Evolutionary conservation across 352 stramenopile species (phyloP), one percentile per base, ranked within the genome.

Genomic region (Globisporangium megalacanthum): DNA sequence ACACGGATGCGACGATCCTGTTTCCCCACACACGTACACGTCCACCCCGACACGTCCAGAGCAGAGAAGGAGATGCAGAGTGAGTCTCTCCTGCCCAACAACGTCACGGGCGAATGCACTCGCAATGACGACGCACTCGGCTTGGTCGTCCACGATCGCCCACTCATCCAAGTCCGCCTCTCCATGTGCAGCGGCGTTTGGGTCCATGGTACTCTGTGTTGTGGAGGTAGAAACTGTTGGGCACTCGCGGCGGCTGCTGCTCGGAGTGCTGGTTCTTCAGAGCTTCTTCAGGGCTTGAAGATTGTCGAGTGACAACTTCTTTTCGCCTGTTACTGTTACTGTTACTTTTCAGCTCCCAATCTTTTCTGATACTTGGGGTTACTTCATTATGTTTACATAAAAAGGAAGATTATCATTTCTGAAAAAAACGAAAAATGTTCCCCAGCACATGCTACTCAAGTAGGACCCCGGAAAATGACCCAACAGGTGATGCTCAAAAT

Each of bases 131-230:
- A 29, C 72, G 56, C 69, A 92, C 81, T 89, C 77, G 13, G 79
- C 76, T 7, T 83, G 66, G 35, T 88, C 76, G 50, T 88, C 72
- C 57, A 92, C 82, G 53, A 92, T 56, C 47, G 68, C 73, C 82
- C 82, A 92, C 49, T 88, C 82, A 35, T 88, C 79, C 25, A 79
- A 52, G 35, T 62, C 44, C 19, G n/a, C n/a, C 39, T 20, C 2
- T 29, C 17, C 9, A 0, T 31, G 19, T 10, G 44, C 14, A 15
- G 47, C 29, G 10, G 29, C 25, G 22, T 42, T 41, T 22, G 17
- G 1, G 14, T 57, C 35, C 52, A 57, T 57, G 6, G 36, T 20
- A 29, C 20, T 29, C 17, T n/a, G 7, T 10, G 41, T 31, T 44
- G 29, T 31, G 19, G 47, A 29, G 25, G 25, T 29, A 29, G 25